Evolutionary conservation across 352 stramenopile species (phyloP), one percentile per base, ranked within the genome.

Genomic region (Phytopythium cucurbitacearum): DNA sequence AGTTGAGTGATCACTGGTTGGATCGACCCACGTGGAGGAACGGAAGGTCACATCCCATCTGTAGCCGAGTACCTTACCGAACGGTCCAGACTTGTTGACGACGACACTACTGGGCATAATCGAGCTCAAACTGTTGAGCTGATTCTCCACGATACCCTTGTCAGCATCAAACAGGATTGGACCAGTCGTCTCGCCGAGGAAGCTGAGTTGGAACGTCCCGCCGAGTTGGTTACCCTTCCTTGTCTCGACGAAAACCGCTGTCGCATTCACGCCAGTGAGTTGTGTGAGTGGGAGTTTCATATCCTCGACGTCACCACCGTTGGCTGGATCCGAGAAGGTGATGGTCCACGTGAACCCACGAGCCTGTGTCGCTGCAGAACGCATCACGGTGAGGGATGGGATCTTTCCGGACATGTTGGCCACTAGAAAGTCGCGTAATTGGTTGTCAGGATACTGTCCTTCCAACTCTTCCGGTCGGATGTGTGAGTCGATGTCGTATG

Each of bases 21-120:
- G 94, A 56, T 98, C 85, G n/a, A 69, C 76, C 94, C 94, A 98
- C 4, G 73, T 62, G 0, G 94, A 97, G 5, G 94, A 98, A 16
- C 62, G 58, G 69, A 99, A 99, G 16, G 93, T 98, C 38, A 99
- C 82, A 5, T 73, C 69, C 93, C 93, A 98, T 32, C 69, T 85
- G 63, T 97, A 98, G 5, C 85, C 78, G 1, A 81, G 45, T 1
- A 97, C 91, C 65, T 98, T 67, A 5, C 69, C 68, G 7, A 48
- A 47, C 16, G 76, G 57, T 1, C 74, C 82, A 6, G 62, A 53
- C 6, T 90, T 73, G 35, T 76, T 76, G 1, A 99, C 94, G 6
- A 87, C 47, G 7, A 99, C 95, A 41, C 67, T 78, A 4, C 89
- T 98, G 28, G 94, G 94, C 39, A 89, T 90, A 64, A 98, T 97